A percentile compares a stretch with the other conserved stretches of the same genome.
These are phyloP conservation scores for Pythium myriotylum DNA, from an alignment of 352 stramenopile genomes.

Conservation along the genomic window DNA sequence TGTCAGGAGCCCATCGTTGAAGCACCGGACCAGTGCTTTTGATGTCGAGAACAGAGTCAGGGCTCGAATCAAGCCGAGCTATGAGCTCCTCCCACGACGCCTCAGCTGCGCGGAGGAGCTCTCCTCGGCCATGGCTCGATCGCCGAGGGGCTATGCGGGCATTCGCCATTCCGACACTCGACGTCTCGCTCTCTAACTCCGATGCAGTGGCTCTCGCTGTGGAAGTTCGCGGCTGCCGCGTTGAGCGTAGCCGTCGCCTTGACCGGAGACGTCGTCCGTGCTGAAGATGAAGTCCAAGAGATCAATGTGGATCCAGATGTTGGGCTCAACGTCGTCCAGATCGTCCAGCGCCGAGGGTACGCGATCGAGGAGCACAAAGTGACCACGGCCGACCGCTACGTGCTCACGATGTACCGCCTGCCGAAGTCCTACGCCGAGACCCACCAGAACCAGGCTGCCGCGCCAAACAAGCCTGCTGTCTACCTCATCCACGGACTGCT, in stretches of 20 bases:
- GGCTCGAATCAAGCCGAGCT: no score
- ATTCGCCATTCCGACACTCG: no score
- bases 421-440: constrained; percentile 59
- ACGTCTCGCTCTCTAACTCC: no score
- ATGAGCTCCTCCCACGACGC: no score
- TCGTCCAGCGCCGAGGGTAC: constrained; percentile 48
- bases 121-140: no score
- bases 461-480: constrained; percentile 50
- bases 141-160: no score
- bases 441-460: constrained; percentile 33
- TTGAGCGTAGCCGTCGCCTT: not conserved
- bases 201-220: no score
- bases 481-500: constrained; percentile 53
- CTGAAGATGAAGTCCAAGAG: not conserved
- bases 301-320: constrained; percentile 42
- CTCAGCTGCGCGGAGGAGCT: no score
- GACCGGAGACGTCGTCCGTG: not conserved
- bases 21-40: no score
- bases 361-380: constrained; percentile 59
- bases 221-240: not conserved
- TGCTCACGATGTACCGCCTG: constrained; percentile 65
- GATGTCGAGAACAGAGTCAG: no score
- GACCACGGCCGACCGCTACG: constrained; percentile 51
- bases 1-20: no score
- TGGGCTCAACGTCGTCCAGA: constrained; percentile 44